Percentiles rank a stretch among this genome's conserved stretches.
Evolutionary conservation across 805 yeast species (phyloP).

Genomic region (Scheffersomyces coipomensis): DNA sequence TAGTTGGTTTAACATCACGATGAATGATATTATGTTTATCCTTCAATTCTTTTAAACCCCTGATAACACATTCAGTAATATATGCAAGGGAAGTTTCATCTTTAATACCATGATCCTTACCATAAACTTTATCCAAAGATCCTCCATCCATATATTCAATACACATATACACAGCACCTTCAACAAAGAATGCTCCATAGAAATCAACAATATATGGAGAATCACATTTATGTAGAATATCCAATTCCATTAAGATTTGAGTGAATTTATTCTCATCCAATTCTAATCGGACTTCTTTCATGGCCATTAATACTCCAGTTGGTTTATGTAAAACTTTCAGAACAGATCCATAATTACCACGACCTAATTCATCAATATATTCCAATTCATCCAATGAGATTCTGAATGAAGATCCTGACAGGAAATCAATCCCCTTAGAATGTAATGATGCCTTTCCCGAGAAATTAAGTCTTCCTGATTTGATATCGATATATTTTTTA

Average conservation of each 20-base stretch:
- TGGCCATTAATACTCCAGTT: constrained; percentile 89
- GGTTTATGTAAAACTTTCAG: constrained; percentile 92
- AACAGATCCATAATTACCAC: constrained; percentile 96
- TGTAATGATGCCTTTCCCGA: constrained; percentile 92
- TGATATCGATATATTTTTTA: constrained; percentile 85
- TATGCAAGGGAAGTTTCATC: constrained; percentile 79
- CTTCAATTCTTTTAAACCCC: constrained; percentile 80
- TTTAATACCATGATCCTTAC: constrained; percentile 53
- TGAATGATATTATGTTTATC: constrained; percentile 92
- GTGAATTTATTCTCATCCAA: constrained; percentile 91
- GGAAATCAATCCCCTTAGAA: constrained; percentile 88
- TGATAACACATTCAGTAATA: constrained; percentile 74
- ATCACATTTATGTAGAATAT: constrained; percentile 85
- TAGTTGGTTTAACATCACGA: constrained; percentile 96
- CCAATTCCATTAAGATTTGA: constrained; percentile 95
- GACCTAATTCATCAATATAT: constrained; percentile 83
- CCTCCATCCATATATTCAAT: constrained; percentile 98
- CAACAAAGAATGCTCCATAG: constrained; percentile 95
- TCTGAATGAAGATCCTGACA: constrained; percentile 82
- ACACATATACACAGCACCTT: constrained; percentile 97
- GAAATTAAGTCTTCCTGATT: constrained; percentile 88
- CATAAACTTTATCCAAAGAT: constrained; percentile 82
- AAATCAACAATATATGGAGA: constrained; percentile 93
- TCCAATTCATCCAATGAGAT: constrained; percentile 83
- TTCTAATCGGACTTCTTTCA: constrained; percentile 94